Evolutionary conservation across 192 early-diverging fungal genomes (phyloP), one percentile per base, ranked within the genome.

Genomic region (Rhizophagus clarus): DNA sequence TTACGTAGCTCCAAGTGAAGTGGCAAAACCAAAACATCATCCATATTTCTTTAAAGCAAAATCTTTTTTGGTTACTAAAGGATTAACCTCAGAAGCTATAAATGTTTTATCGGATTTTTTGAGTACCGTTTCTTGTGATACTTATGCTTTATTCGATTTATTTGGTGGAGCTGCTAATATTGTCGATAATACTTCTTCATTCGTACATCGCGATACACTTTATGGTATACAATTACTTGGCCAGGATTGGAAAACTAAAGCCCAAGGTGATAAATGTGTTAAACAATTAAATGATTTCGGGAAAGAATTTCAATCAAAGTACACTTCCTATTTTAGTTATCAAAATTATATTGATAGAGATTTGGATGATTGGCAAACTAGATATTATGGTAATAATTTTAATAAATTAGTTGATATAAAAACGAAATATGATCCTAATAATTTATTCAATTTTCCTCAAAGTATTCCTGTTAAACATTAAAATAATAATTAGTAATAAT

Each of bases 321-420:
- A 72, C 32, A 56, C 71, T 12, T 80, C 79, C 62, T 49, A 32
- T 60, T 37, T 11, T n/a, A 40, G 22, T 64, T 83, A 83, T 26
- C 78, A 80, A 32, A 83, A 83, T 76, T 81, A 78, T 73, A 81
- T 83, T 15, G 82, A 83, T 68, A 67, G 69, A 26, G 72, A 69
- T 34, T 62, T 83, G 5, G 71, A 68, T 15, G 37, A 75, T 40
- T 81, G 73, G 73, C 56, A 71, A 37, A 22, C 42, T 0, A 73
- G 78, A 5, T 83, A 83, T 71, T 83, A 83, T 68, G 82, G 74
- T 26, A 14, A 81, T 4, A 70, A 75, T 49, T 64, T 62, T 26
- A 61, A 29, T 9, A 62, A 31, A 14, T 61, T 83, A 45, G 47
- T 71, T 42, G 60, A 60, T 20, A 61, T 83, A 14, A 83, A 83